A percentile compares a stretch with the other conserved stretches of the same genome.
phyloP scores from a whole-genome alignment of 2,329 filamentous ascomycete species.

The Proliferodiscus dingleyae region DNA sequence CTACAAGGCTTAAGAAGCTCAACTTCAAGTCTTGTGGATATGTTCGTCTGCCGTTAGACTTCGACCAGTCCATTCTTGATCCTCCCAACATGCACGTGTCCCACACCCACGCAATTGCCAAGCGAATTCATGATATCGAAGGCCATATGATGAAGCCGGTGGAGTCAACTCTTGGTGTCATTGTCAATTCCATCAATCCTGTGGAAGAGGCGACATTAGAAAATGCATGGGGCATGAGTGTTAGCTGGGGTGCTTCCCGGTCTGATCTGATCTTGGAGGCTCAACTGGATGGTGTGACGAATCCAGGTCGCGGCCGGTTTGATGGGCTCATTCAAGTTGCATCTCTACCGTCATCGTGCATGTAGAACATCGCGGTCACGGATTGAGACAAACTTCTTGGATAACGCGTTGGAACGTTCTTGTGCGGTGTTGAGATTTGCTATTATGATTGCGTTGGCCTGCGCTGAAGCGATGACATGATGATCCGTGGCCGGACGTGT shows the following conservation, averaged over 20 bases:
- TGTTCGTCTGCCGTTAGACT: slow-evolving; percentile 27
- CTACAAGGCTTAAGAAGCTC: slow-evolving; percentile 21
- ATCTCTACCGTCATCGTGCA: not conserved
- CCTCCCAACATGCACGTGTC: slow-evolving; percentile 5
- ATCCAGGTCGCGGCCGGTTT: slow-evolving; percentile 27
- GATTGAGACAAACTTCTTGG: too few relatives aligned
- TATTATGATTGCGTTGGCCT: too few relatives aligned
- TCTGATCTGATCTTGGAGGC: slow-evolving; percentile 16
- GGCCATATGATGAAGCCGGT: slow-evolving; percentile 28
- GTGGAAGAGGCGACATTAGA: slow-evolving; percentile 21
- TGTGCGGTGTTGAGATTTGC: too few relatives aligned
- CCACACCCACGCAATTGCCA: slow-evolving; percentile 15
- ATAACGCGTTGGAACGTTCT: too few relatives aligned
- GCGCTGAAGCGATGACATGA: too few relatives aligned
- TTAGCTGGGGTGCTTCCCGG: slow-evolving; percentile 19
- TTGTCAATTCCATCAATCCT: slow-evolving; percentile 24
- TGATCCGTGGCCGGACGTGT: not conserved
- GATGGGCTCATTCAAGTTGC: slow-evolving; percentile 23
- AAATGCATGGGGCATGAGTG: slow-evolving; percentile 24
- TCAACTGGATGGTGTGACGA: slow-evolving; percentile 21
- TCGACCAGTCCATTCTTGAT: slow-evolving; percentile 25
- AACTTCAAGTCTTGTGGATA: slow-evolving; percentile 31
- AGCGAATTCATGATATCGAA: slow-evolving; percentile 24
- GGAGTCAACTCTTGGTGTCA: slow-evolving; percentile 21
- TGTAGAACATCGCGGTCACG: too few relatives aligned